Conservation (phyloP, 495 filamentous ascomycete species). For the Geoglossum glabrum region DNA sequence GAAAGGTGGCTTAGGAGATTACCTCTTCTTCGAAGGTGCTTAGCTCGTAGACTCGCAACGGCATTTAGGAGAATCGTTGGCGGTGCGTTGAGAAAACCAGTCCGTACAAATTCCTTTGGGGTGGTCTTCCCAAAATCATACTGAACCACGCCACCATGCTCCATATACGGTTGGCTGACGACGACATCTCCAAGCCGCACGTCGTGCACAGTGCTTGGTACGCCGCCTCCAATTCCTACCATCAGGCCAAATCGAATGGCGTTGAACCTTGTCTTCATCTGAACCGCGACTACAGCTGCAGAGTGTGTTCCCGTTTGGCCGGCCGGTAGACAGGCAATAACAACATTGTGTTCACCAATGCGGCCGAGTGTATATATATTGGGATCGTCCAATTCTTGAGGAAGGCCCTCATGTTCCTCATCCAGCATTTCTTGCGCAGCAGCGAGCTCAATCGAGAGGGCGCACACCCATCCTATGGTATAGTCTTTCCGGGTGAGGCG, state of each 20-base stretch:
- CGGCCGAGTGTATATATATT: constrained; percentile 18
- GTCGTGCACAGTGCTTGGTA: constrained; percentile 8
- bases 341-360: constrained; percentile 18
- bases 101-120: not conserved
- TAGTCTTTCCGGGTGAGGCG: constrained; percentile 17
- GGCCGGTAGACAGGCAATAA: constrained; percentile 19
- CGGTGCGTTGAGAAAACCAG: not conserved
- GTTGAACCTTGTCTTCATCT: constrained; percentile 19
- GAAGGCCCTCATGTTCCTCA: not conserved
- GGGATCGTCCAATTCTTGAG: constrained; percentile 4
- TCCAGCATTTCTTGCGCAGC: not conserved
- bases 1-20: no score
- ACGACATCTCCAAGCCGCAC: constrained; percentile 16
- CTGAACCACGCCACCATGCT: not conserved
- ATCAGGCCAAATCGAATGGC: constrained; percentile 20
- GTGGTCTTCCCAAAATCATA: not conserved
- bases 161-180: not conserved
- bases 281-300: constrained; percentile 15
- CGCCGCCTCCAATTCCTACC: constrained; percentile 26
- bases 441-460: not conserved
- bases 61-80: not conserved
- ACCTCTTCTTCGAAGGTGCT: not conserved
- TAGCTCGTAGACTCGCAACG: not conserved
- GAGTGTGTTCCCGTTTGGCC: constrained; percentile 15
- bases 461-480: constrained; percentile 19